Base-by-base conservation (phyloP, 768 basidiomycete genomes). In the Mycena crocata region DNA sequence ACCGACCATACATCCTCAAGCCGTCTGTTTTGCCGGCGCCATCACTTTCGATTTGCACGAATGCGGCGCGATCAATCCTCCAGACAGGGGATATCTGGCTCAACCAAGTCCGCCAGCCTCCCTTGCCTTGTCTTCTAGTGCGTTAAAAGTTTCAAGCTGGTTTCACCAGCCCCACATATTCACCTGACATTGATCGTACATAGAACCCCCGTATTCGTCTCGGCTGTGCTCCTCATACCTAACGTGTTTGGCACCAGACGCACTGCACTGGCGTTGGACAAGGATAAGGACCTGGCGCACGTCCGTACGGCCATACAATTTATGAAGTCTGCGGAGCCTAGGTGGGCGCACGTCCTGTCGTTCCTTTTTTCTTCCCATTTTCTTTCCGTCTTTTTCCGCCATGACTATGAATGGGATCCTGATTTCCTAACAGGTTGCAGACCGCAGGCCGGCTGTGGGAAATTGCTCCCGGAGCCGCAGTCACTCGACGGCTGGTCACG, bases 21-120 rank as follows among this genome's bases (percentile, higher is more conserved):
- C 55, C 69, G 17, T 45, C 73, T 26, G 48, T 77, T 5, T 75
- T 77, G 5, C 44, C 51, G 3, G 80, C 84, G 64, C 81, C 86
- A 2, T 85, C 85, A 0, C 79, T 86, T n/a, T 81, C 83, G 1
- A 86, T 87, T 54, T 87, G 86, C 72, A 79, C 82, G 28, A 87
- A 84, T 60, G 86, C 87, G 2, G 83, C 87, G 5, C 78, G 86
- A 14, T 83, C 85, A 0, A 79, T 76, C 23, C 75, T 78, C 23
- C 83, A 83, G 55, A 79, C 87, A 30, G 72, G 82, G 44, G 82
- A 85, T 50, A 56, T 62, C 8, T 69, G 68, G 68, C 48, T 69
- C 2, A 24, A 17, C n/a, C 24, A 28, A 21, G 13, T 64, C 1
- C 63, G 62, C 26, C 46, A 54, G 15, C 28, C 65, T 2, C 48